Conservation (phyloP, 306 rosid species). For the Styphnolobium japonicum region DNA sequence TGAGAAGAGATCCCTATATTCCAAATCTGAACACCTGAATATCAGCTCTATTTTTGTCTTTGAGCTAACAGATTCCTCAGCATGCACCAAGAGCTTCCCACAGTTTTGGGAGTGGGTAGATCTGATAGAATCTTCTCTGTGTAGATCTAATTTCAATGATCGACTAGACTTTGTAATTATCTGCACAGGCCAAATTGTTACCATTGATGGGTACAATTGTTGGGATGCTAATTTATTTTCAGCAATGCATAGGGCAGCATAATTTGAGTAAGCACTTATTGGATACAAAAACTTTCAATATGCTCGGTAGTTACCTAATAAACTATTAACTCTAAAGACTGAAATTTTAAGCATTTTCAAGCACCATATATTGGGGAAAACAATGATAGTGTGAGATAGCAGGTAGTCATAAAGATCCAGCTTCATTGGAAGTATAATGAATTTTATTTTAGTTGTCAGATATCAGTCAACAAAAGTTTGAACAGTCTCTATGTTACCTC, state of each 20-base stretch:
- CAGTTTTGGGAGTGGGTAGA: slow-evolving; percentile 41
- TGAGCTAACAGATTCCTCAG: slow-evolving; percentile 84
- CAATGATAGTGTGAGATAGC: neutral
- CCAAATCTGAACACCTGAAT: slow-evolving; percentile 88
- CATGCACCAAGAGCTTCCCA: slow-evolving; percentile 78
- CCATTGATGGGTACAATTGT: slow-evolving; percentile 2
- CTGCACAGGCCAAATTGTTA: slow-evolving; percentile 55
- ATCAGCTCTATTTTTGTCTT: slow-evolving; percentile 73
- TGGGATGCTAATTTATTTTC: slow-evolving; percentile 28
- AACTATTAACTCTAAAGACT: neutral
- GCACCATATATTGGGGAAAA: slow-evolving; percentile 21
- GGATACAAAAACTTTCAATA: neutral
- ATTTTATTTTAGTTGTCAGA: slow-evolving; percentile 14
- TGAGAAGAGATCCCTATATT: slow-evolving; percentile 90
- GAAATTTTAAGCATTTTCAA: slow-evolving; percentile 12
- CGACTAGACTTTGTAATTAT: slow-evolving; percentile 68
- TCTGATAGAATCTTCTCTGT: slow-evolving; percentile 57
- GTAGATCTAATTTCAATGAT: slow-evolving; percentile 66
- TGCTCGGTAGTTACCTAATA: slow-evolving; percentile 16
- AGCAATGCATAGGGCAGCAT: slow-evolving; percentile 6
- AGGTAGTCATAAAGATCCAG: neutral
- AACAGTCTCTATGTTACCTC: slow-evolving; percentile 58
- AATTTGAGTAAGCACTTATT: slow-evolving; percentile 27
- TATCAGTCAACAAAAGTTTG: neutral
- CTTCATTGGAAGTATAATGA: slow-evolving; percentile 1